Evolutionary conservation across 495 filamentous ascomycete genomes (phyloP).

Genomic region (Trichoderma parareesei): DNA sequence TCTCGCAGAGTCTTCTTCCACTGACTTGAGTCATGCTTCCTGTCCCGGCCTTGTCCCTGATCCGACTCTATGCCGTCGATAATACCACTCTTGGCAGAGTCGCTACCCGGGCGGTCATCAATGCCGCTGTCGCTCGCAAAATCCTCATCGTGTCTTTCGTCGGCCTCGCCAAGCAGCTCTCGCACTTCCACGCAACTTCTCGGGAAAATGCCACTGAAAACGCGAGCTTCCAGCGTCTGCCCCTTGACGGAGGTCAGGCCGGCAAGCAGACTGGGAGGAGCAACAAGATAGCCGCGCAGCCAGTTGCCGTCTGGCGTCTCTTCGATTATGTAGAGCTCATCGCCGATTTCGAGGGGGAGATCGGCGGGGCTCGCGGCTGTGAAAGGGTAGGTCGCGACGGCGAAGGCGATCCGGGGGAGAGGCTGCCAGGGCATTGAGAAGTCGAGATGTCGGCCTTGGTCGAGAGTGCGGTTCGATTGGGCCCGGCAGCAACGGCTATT

Average conservation of each 20-base stretch:
- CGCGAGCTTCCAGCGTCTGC: conserved; percentile 86
- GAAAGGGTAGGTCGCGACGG: conserved; percentile 90
- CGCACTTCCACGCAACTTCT: conserved; percentile 78
- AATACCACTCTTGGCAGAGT: conserved; percentile 41
- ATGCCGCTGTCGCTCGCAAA: conserved; percentile 19
- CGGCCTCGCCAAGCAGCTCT: conserved; percentile 60
- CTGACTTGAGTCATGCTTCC: conserved; percentile 14
- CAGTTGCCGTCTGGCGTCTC: conserved; percentile 79
- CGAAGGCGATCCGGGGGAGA: conserved; percentile 94
- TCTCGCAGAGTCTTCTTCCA: conserved; percentile 20
- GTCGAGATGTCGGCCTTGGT: not conserved
- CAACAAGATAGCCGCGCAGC: conserved; percentile 91
- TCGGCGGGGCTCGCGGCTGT: conserved; percentile 77
- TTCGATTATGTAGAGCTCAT: conserved; percentile 98
- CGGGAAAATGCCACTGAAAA: conserved; percentile 96
- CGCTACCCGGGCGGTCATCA: conserved; percentile 26
- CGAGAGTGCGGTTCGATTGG: not conserved
- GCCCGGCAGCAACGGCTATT: not conserved
- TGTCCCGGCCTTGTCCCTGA: conserved; percentile 12
- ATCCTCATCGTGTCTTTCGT: conserved; percentile 36
- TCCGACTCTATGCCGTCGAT: conserved; percentile 20
- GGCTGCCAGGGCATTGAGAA: conserved; percentile 86
- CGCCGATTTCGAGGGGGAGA: conserved; percentile 92
- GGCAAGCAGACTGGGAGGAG: conserved; percentile 85
- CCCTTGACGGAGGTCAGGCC: conserved; percentile 88